phyloP scores from a whole-genome alignment of 805 yeast genomes.

The Yarrowia porcina region DNA sequence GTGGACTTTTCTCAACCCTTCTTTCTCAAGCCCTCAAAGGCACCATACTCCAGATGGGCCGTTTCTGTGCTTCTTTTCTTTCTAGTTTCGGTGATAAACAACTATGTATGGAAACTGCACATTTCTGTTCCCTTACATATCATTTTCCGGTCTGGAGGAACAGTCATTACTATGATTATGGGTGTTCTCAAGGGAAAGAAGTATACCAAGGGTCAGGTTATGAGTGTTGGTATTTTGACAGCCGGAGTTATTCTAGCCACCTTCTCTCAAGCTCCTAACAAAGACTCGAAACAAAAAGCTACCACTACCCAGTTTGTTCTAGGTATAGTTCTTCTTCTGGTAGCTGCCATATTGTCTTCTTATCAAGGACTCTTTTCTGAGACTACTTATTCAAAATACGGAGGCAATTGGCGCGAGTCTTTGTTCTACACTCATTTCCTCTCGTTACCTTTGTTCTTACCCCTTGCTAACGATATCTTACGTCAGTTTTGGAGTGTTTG shows the following conservation, averaged over 20 bases:
- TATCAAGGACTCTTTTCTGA: slow-evolving; percentile 60
- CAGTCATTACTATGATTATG: slow-evolving; percentile 56
- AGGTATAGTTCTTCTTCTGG: slow-evolving; percentile 45
- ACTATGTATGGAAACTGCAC: slow-evolving; percentile 54
- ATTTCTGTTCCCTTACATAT: slow-evolving; percentile 67
- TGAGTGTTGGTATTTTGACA: slow-evolving; percentile 53
- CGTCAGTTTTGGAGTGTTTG: slow-evolving; percentile 36
- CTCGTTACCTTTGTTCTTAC: slow-evolving; percentile 52
- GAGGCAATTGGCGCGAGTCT: slow-evolving; percentile 60
- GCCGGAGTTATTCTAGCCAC: slow-evolving; percentile 52
- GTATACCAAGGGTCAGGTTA: slow-evolving; percentile 46
- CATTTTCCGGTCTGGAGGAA: slow-evolving; percentile 60
- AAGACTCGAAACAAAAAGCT: slow-evolving; percentile 27
- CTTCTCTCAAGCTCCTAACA: slow-evolving; percentile 25
- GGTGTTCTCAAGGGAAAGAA: slow-evolving; percentile 50
- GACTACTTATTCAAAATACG: slow-evolving; percentile 47
- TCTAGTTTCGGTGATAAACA: slow-evolving; percentile 51
- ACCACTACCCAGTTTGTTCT: slow-evolving; percentile 32
- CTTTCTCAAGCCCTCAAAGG: slow-evolving; percentile 37
- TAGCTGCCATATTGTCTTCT: slow-evolving; percentile 53
- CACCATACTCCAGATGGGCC: slow-evolving; percentile 42
- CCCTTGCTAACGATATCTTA: slow-evolving; percentile 39
- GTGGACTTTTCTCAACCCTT: slow-evolving; percentile 37
- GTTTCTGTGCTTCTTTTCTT: slow-evolving; percentile 52
- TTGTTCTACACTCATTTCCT: slow-evolving; percentile 59